These are phyloP conservation scores for Xylaria sp. DNA, from an alignment of 2,329 filamentous ascomycete species.

Conservation along the genomic window DNA sequence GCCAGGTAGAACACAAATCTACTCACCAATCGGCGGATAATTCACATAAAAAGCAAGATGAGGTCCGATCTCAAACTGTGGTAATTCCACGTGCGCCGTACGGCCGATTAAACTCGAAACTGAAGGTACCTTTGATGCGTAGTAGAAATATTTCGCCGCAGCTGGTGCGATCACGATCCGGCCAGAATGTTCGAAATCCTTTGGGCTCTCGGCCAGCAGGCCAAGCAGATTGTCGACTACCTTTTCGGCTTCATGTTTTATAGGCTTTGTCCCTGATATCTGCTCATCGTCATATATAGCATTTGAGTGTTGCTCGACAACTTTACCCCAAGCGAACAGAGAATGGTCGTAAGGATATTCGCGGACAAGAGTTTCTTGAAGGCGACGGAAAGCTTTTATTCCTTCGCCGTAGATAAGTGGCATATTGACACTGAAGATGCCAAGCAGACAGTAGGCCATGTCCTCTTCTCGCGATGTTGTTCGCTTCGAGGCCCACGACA, in stretches of 20 bases:
- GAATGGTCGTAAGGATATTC: conserved; percentile 43
- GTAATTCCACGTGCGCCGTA: neutral
- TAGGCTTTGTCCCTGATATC: neutral
- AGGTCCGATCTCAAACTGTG: neutral
- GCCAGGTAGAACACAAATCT: neutral
- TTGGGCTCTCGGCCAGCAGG: conserved; percentile 20
- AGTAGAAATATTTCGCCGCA: neutral
- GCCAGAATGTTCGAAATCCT: conserved; percentile 23
- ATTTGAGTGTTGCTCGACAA: neutral
- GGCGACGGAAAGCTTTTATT: conserved; percentile 41
- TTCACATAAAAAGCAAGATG: conserved; percentile 4
- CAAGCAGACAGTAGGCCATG: conserved; percentile 47
- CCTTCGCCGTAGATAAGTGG: conserved; percentile 49
- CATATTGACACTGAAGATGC: conserved; percentile 49
- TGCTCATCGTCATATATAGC: neutral
- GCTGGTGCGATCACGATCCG: conserved; percentile 3
- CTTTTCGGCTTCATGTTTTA: neutral
- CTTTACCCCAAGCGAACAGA: conserved; percentile 43
- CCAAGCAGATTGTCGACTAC: neutral
- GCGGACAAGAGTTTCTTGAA: conserved; percentile 43
- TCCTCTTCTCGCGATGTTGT: conserved; percentile 45
- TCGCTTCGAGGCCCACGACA: conserved; percentile 47
- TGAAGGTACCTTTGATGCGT: neutral
- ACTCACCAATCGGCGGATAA: conserved; percentile 14
- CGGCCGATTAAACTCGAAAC: neutral